phyloP scores from a whole-genome alignment of 306 rosid genomes.

The Castanea sativa region DNA sequence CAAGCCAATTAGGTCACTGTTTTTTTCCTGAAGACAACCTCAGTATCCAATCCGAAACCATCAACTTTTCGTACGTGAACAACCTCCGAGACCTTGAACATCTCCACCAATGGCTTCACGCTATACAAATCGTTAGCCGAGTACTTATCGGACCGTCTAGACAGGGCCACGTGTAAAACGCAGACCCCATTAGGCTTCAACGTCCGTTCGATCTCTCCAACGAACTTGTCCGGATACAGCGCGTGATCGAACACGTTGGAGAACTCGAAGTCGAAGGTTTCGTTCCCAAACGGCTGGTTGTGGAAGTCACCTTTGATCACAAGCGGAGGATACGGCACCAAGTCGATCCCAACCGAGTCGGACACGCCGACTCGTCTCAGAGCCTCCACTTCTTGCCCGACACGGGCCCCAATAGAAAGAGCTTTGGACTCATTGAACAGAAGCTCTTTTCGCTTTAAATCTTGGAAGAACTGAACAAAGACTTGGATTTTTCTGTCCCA shows the following conservation, averaged over 20 bases:
- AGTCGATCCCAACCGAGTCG: constrained; percentile 76
- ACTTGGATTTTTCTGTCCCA: constrained; percentile 85
- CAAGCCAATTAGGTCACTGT: neutral
- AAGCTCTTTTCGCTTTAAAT: constrained; percentile 35
- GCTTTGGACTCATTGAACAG: constrained; percentile 47
- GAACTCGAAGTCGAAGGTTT: constrained; percentile 79
- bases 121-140: constrained; percentile 89
- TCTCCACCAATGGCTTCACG: constrained; percentile 47
- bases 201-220: constrained; percentile 84
- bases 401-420: constrained; percentile 75
- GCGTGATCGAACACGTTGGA: constrained; percentile 98
- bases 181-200: constrained; percentile 71
- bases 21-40: constrained; percentile 61
- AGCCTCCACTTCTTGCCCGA: constrained; percentile 93
- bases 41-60: constrained; percentile 88
- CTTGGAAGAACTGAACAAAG: constrained; percentile 53
- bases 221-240: constrained; percentile 70
- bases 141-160: constrained; percentile 67
- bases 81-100: constrained; percentile 50
- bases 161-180: constrained; percentile 69
- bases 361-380: constrained; percentile 56
- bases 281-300: constrained; percentile 55
- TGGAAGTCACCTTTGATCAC: constrained; percentile 85
- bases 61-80: constrained; percentile 60
- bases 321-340: constrained; percentile 80